phyloP scores from a whole-genome alignment of 2,329 filamentous ascomycete species.

The Cadophora sp. region DNA sequence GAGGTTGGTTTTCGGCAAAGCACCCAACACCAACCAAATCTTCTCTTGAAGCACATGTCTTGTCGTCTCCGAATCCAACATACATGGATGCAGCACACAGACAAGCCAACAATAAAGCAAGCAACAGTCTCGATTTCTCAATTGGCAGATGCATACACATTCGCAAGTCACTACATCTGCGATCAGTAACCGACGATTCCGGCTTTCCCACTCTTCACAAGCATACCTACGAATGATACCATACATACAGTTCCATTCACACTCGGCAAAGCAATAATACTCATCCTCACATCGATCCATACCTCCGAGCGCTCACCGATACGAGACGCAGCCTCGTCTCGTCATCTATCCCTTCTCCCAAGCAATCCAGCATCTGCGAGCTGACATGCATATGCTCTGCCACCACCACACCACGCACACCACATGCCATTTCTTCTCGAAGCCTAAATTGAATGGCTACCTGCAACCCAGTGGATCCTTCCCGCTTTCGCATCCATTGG shows the following conservation, averaged over 20 bases:
- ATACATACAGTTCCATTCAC: not conserved
- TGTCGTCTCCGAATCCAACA: not conserved
- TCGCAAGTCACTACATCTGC: not conserved
- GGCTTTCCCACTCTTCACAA: not conserved
- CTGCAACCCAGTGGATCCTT: not conserved
- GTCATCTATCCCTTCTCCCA: not conserved
- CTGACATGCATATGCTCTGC: slow-evolving; percentile 12
- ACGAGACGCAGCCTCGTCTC: slow-evolving; percentile 6
- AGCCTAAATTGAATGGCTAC: not conserved
- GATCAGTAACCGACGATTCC: not conserved
- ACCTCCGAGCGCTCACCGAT: slow-evolving; percentile 5
- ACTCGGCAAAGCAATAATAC: slow-evolving; percentile 1
- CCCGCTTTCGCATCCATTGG: not conserved
- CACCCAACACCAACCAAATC: not conserved
- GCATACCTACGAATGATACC: not conserved
- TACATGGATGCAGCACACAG: not conserved
- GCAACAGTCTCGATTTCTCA: not conserved
- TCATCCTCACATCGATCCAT: not conserved
- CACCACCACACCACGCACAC: not conserved
- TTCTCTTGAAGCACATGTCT: slow-evolving; percentile 1
- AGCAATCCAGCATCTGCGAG: not conserved
- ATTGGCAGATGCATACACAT: not conserved
- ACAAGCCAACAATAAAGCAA: not conserved
- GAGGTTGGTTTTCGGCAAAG: slow-evolving; percentile 23
- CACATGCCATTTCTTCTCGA: slow-evolving; percentile 6